phyloP scores from a whole-genome alignment of 164 flowering plant genomes.

The Dillenia suffruticosa region DNA sequence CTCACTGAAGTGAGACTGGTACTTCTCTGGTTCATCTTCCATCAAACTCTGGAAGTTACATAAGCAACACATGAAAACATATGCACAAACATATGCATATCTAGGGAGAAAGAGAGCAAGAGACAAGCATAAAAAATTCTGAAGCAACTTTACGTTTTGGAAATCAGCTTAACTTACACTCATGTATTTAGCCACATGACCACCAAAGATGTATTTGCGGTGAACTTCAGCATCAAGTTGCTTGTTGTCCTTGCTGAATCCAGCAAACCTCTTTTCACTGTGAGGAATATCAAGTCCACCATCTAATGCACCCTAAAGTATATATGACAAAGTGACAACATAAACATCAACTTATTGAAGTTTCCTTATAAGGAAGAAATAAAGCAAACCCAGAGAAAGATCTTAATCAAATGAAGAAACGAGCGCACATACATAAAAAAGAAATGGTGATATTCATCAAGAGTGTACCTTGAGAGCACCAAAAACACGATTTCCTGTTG shows the following conservation, averaged over 20 bases:
- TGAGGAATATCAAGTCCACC: conserved; percentile 68
- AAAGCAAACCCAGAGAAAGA: too few species aligned
- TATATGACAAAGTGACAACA: too few species aligned
- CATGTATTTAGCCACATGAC: conserved; percentile 59
- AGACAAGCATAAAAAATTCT: neutral
- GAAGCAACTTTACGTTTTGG: neutral
- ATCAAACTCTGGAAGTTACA: conserved; percentile 36
- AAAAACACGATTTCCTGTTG: conserved; percentile 8
- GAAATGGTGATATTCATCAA: too few species aligned
- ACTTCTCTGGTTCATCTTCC: conserved; percentile 89
- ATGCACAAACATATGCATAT: neutral
- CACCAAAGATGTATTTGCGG: conserved; percentile 54
- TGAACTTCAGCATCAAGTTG: conserved; percentile 54
- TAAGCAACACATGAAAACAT: too few species aligned
- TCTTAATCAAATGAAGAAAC: too few species aligned
- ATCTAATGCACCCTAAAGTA: conserved; percentile 48
- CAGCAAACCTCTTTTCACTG: conserved; percentile 66
- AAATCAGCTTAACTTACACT: conserved; percentile 12
- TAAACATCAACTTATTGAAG: too few species aligned
- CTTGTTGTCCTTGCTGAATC: conserved; percentile 43
- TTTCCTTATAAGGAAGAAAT: too few species aligned
- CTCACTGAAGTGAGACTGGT: conserved; percentile 68
- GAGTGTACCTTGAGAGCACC: conserved; percentile 7
- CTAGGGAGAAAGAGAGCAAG: neutral
- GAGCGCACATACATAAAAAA: too few species aligned